Conservation (phyloP, 805 yeast genomes). For the Metschnikowia orientalis region DNA sequence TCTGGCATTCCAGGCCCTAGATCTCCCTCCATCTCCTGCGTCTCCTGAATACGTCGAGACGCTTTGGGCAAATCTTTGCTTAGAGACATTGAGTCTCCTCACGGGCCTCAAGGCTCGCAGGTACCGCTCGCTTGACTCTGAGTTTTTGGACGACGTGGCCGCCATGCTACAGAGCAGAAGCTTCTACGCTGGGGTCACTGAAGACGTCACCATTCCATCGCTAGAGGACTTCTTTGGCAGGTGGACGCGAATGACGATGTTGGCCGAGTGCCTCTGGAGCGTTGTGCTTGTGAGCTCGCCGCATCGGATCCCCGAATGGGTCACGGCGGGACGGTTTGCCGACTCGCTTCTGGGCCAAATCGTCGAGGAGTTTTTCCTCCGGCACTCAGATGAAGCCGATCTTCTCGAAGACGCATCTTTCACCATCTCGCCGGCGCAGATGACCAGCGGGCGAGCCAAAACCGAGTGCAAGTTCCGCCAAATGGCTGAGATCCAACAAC, state of each 20-base stretch:
- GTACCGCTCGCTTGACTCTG: background rate
- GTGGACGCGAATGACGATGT: constrained; percentile 25
- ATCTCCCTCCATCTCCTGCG: background rate
- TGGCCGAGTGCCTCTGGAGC: constrained; percentile 23
- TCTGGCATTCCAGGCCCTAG: background rate
- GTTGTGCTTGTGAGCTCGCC: constrained; percentile 4
- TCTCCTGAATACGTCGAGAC: background rate
- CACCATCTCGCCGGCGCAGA: constrained; percentile 5
- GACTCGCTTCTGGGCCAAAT: constrained; percentile 2
- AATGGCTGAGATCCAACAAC: constrained; percentile 4
- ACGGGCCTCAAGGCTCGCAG: constrained; percentile 2
- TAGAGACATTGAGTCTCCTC: background rate
- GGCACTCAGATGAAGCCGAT: constrained; percentile 11
- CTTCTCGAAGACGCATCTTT: constrained; percentile 11
- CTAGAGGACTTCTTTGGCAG: constrained; percentile 19
- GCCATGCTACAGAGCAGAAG: constrained; percentile 3
- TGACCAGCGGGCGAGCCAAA: background rate
- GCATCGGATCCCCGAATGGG: background rate
- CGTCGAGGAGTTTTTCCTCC: constrained; percentile 8
- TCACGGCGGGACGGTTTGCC: background rate
- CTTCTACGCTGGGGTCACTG: constrained; percentile 8
- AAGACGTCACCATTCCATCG: constrained; percentile 6
- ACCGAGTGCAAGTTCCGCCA: constrained; percentile 1
- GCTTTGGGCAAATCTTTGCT: background rate
- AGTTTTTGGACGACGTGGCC: constrained; percentile 1